These are phyloP conservation scores for Ustilago xerochloae DNA, from an alignment of 1,284 basidiomycete genomes.

Conservation along the genomic window DNA sequence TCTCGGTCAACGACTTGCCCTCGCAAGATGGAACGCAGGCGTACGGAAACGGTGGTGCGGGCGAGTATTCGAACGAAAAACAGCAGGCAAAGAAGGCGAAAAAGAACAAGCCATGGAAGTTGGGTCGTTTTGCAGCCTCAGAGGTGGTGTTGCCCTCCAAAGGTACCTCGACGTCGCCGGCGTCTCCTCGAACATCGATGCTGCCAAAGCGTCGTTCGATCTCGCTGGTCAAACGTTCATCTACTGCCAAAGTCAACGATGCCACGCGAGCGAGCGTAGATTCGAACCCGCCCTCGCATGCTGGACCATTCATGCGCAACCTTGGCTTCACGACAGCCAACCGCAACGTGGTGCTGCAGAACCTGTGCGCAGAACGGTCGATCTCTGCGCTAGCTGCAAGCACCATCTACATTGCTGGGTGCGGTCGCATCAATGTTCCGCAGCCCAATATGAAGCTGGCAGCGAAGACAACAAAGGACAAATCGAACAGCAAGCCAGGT, in stretches of 20 bases:
- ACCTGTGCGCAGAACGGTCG: constrained; percentile 29
- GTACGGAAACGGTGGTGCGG: constrained; percentile 40
- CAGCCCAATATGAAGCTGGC: neutral
- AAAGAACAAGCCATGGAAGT: constrained; percentile 42
- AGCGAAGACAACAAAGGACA: constrained; percentile 1
- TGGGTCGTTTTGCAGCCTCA: constrained; percentile 37
- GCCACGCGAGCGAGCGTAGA: constrained; percentile 4
- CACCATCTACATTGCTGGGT: constrained; percentile 30
- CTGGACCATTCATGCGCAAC: constrained; percentile 33
- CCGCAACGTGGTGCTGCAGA: constrained; percentile 40
- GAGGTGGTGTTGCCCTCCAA: constrained; percentile 29
- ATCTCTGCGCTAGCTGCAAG: constrained; percentile 33
- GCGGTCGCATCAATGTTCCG: constrained; percentile 28
- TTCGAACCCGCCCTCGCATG: neutral
- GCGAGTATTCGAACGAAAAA: constrained; percentile 40
- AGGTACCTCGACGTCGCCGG: neutral
- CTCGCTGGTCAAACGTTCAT: constrained; percentile 21
- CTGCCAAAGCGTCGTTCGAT: constrained; percentile 21
- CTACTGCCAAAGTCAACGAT: constrained; percentile 23
- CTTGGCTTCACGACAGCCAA: constrained; percentile 44
- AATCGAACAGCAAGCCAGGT: constrained; percentile 2
- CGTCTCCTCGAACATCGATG: neutral
- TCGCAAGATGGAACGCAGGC: constrained; percentile 8
- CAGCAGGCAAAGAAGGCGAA: constrained; percentile 13
- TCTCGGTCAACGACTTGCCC: constrained; percentile 41